phyloP scores from a whole-genome alignment of 164 flowering plant species.

The Protea cynaroides region DNA sequence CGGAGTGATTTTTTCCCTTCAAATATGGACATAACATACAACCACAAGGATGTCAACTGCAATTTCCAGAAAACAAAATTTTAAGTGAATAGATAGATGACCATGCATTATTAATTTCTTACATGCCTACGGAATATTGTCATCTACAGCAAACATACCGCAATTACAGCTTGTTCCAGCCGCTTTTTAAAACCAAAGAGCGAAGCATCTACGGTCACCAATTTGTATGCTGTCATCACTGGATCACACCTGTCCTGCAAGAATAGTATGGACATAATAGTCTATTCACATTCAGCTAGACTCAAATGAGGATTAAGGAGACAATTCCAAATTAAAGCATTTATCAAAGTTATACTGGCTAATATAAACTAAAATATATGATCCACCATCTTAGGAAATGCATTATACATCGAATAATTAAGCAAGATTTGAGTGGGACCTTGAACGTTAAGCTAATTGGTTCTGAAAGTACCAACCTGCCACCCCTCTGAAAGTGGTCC shows the following conservation, averaged over 20 bases:
- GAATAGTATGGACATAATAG: conserved; percentile 2
- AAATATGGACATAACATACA: no score
- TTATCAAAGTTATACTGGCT: background rate
- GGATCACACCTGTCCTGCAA: conserved; percentile 49
- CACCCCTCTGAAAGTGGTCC: conserved; percentile 66
- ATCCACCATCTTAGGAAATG: no score
- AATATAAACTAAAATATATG: background rate
- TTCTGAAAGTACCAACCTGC: conserved; percentile 41
- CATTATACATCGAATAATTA: no score
- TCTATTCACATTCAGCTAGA: background rate
- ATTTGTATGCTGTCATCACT: conserved; percentile 74
- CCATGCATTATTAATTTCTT: no score
- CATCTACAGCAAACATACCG: conserved; percentile 29
- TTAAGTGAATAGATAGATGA: no score
- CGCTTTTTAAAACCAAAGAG: conserved; percentile 71
- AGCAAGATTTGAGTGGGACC: background rate
- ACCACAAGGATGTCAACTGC: no score
- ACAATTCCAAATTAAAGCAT: background rate
- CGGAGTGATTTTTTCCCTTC: no score
- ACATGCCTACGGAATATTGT: background rate
- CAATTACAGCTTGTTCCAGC: conserved; percentile 56
- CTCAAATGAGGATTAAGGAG: conserved; percentile 1
- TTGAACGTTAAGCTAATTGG: background rate
- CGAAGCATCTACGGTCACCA: conserved; percentile 68
- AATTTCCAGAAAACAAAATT: no score